A percentile compares a stretch with the other conserved stretches of the same genome.
These are phyloP conservation scores for Picea glauca DNA, from an alignment of 75 land plant genomes.

Conservation along the genomic window DNA sequence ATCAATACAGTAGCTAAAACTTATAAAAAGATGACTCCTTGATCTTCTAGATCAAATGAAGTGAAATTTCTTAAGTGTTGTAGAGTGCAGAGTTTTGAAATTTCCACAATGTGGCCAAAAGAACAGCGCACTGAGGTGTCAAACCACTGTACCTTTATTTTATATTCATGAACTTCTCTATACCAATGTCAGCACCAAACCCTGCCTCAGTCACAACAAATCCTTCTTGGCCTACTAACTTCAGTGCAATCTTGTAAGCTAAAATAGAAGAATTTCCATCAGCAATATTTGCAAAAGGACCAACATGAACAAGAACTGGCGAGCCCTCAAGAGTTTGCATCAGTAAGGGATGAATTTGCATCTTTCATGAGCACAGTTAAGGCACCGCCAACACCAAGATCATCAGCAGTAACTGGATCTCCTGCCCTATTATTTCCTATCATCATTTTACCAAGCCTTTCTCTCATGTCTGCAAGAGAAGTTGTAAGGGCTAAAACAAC, in stretches of 20 bases:
- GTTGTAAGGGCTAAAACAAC: constrained; percentile 98
- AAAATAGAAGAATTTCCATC: constrained; percentile 99
- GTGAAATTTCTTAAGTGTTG: no score
- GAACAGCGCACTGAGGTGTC: no score
- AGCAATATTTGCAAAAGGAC: constrained; percentile 99
- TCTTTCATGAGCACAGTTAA: constrained; percentile 96
- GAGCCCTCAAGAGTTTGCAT: constrained; percentile 99
- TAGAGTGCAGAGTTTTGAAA: no score
- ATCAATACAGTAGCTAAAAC: background rate
- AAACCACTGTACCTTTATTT: no score
- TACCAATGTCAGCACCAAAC: constrained; percentile 80
- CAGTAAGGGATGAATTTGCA: constrained; percentile 89
- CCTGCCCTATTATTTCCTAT: constrained; percentile 90
- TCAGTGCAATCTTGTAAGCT: constrained; percentile 93
- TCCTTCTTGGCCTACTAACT: constrained; percentile 85
- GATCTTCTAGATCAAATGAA: no score
- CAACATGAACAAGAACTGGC: constrained; percentile 97
- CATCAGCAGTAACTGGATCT: constrained; percentile 93
- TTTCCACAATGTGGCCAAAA: no score
- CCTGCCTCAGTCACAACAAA: constrained; percentile 99
- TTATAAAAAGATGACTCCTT: background rate
- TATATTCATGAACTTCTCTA: no score
- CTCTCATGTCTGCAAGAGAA: constrained; percentile 91
- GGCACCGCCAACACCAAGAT: constrained; percentile 92
- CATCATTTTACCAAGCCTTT: constrained; percentile 91